These are phyloP conservation scores for Vickermania spadyakhi DNA, from an alignment of 208 protist species.

Conservation along the genomic window DNA sequence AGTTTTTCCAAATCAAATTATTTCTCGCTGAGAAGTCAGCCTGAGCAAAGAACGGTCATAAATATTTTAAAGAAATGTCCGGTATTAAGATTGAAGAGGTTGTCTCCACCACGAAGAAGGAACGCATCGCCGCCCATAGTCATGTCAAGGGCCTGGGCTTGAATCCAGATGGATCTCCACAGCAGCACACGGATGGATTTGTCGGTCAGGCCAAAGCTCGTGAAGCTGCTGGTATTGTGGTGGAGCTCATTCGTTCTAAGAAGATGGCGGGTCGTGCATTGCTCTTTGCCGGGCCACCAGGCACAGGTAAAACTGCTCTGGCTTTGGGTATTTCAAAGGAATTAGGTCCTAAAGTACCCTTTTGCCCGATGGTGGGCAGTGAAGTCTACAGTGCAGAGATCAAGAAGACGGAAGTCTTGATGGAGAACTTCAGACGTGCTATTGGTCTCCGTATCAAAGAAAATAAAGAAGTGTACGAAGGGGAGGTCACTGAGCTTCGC, in stretches of 20 bases:
- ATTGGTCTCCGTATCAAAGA: slow-evolving; percentile 99
- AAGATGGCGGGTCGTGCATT: slow-evolving; percentile 99
- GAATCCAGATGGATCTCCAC: slow-evolving; percentile 84
- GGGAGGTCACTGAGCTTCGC: slow-evolving; percentile 98
- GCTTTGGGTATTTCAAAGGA: slow-evolving; percentile 98
- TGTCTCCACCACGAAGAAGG: slow-evolving; percentile 92
- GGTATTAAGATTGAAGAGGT: slow-evolving; percentile 95
- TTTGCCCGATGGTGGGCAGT: slow-evolving; percentile 98
- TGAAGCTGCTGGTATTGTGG: slow-evolving; percentile 97
- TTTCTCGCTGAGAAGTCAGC: no score
- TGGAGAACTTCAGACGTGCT: slow-evolving; percentile 99
- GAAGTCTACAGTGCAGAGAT: slow-evolving; percentile 99
- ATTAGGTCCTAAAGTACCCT: slow-evolving; percentile 99
- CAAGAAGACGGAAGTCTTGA: slow-evolving; percentile 99
- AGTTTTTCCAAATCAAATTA: no score
- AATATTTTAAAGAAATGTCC: no score
- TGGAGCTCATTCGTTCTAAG: slow-evolving; percentile 98
- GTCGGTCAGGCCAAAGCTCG: slow-evolving; percentile 98
- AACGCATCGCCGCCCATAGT: slow-evolving; percentile 97
- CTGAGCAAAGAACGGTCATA: no score
- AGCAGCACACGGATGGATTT: slow-evolving; percentile 88
- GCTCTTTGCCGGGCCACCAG: slow-evolving; percentile 98
- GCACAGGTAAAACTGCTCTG: slow-evolving; percentile 97
- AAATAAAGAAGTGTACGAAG: slow-evolving; percentile 99
- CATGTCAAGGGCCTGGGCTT: slow-evolving; percentile 99